Evolutionary conservation across 495 filamentous ascomycete species (phyloP).

Genomic region (Aeminium ludgeri): DNA sequence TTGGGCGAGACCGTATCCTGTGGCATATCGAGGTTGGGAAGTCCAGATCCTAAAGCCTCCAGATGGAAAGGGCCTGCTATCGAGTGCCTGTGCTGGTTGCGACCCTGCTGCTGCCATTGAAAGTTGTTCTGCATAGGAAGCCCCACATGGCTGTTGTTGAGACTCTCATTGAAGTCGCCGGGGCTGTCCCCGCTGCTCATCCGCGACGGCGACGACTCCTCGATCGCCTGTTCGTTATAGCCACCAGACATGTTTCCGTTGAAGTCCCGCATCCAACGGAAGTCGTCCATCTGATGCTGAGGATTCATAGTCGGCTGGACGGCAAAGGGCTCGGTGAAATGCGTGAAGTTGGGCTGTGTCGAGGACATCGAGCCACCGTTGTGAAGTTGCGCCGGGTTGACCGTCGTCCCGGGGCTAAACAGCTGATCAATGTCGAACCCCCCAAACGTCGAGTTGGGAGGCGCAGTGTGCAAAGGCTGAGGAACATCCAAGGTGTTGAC

Average conservation of each 20-base stretch:
- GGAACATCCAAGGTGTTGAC: slow-evolving; percentile 41
- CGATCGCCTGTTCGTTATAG: slow-evolving; percentile 58
- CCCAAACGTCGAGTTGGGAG: slow-evolving; percentile 49
- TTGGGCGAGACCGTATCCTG: slow-evolving; percentile 17
- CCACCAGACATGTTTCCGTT: slow-evolving; percentile 59
- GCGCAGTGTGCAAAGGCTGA: slow-evolving; percentile 61
- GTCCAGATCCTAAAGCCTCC: slow-evolving; percentile 29
- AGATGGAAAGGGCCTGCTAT: slow-evolving; percentile 35
- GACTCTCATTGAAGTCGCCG: slow-evolving; percentile 6
- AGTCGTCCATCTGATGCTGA: slow-evolving; percentile 58
- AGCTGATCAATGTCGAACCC: slow-evolving; percentile 60
- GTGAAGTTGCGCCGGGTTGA: slow-evolving; percentile 93
- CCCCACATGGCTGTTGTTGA: slow-evolving; percentile 7
- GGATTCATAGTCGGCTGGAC: slow-evolving; percentile 15
- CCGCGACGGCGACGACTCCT: slow-evolving; percentile 73
- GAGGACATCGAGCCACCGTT: slow-evolving; percentile 67
- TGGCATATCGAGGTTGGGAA: slow-evolving; percentile 19
- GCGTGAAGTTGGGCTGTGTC: slow-evolving; percentile 48
- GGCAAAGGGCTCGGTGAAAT: slow-evolving; percentile 21
- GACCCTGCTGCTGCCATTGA: slow-evolving; percentile 8
- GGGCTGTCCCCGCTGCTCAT: slow-evolving; percentile 16
- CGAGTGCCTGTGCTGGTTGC: background rate
- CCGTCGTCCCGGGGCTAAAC: slow-evolving; percentile 54
- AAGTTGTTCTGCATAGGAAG: slow-evolving; percentile 3
- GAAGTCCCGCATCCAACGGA: slow-evolving; percentile 76